Conservation (phyloP, 106 monocot species). For the Chionographis japonica region DNA sequence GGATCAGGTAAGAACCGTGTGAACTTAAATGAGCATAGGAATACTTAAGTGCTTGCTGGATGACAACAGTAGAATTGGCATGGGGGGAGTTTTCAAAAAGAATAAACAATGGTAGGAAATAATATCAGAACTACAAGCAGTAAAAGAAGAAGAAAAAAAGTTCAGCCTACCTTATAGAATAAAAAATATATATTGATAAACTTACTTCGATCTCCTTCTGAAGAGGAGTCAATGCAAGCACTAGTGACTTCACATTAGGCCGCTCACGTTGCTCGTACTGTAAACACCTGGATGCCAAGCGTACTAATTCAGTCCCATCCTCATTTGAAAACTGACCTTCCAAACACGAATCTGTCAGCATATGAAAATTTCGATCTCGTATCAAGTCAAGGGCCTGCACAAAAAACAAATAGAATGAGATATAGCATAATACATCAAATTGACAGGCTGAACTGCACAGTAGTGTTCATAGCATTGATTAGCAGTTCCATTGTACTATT, state of each 20-base stretch:
- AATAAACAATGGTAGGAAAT: too few relatives aligned
- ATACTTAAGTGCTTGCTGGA: too few relatives aligned
- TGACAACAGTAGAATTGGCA: too few relatives aligned
- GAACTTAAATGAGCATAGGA: too few relatives aligned
- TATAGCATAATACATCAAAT: neutral
- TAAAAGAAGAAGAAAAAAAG: neutral
- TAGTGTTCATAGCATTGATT: too few relatives aligned
- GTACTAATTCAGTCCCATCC: conserved; percentile 83
- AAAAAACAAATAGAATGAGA: conserved; percentile 9
- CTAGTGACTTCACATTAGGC: conserved; percentile 75
- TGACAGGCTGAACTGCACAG: neutral
- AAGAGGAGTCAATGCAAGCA: conserved; percentile 65
- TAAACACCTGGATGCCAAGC: conserved; percentile 84
- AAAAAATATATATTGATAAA: neutral
- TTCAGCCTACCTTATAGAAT: too few relatives aligned
- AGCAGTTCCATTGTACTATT: too few relatives aligned
- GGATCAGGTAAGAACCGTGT: too few relatives aligned
- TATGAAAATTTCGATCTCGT: conserved; percentile 74
- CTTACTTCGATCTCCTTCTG: conserved; percentile 73
- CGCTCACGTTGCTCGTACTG: conserved; percentile 82
- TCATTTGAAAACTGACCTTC: conserved; percentile 92
- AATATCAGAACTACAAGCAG: too few relatives aligned
- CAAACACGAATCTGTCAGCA: conserved; percentile 82
- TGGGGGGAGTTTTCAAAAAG: too few relatives aligned
- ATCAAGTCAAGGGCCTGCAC: conserved; percentile 89